phyloP scores from a whole-genome alignment of 768 basidiomycete species.

The Russula olivacea region DNA sequence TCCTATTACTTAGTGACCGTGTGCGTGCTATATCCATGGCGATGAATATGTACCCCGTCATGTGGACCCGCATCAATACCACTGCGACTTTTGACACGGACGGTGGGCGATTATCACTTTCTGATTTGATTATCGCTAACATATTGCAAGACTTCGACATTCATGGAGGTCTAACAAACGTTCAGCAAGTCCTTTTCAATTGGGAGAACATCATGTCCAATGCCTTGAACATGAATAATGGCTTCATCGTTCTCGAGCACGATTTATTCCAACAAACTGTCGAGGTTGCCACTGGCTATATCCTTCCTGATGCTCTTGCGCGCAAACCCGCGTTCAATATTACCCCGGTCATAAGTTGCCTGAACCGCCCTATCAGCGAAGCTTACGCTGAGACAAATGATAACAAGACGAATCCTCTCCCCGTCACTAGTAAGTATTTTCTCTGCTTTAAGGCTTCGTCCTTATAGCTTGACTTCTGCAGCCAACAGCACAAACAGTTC shows the following conservation, averaged over 20 bases:
- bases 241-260: constrained; percentile 87
- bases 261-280: constrained; percentile 83
- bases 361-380: constrained; percentile 50
- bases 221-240: constrained; percentile 50
- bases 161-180: constrained; percentile 52
- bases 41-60: constrained; percentile 77
- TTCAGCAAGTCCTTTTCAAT: constrained; percentile 56
- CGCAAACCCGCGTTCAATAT: constrained; percentile 60
- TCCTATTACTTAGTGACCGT: constrained; percentile 52
- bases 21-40: constrained; percentile 78
- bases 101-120: constrained; percentile 36
- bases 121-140: constrained; percentile 12
- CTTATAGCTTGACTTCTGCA: background rate
- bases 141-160: constrained; percentile 66
- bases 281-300: constrained; percentile 80
- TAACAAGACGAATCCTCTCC: constrained; percentile 57
- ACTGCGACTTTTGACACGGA: constrained; percentile 64
- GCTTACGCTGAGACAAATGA: constrained; percentile 81
- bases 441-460: background rate
- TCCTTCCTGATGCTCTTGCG: constrained; percentile 74
- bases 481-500: background rate
- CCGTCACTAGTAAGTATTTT: constrained; percentile 22
- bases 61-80: constrained; percentile 71
- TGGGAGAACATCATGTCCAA: constrained; percentile 70
- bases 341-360: constrained; percentile 63